Conservation (phyloP, 1,139 yeast genomes). For the Sugiyamaella novakii region DNA sequence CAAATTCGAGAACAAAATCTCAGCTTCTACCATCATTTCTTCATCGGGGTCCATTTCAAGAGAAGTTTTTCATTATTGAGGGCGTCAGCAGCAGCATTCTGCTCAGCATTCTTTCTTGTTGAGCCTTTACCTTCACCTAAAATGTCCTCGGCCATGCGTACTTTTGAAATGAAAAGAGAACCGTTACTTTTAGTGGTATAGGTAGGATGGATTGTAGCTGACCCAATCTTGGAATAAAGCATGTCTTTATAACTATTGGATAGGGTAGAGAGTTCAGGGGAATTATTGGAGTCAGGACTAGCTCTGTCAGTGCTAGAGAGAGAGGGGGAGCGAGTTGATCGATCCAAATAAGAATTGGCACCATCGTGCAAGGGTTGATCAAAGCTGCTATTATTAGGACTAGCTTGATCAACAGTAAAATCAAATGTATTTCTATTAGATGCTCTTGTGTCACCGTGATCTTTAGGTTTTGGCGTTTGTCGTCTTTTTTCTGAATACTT, state of each 20-base stretch:
- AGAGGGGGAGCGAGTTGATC: too few relatives aligned
- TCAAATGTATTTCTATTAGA: too few relatives aligned
- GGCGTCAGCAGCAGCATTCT: constrained; percentile 30
- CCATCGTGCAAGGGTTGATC: too few relatives aligned
- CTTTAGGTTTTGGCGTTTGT: constrained; percentile 53
- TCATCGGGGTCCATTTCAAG: constrained; percentile 11
- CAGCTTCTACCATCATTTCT: too few relatives aligned
- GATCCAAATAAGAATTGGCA: too few relatives aligned
- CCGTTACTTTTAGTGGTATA: constrained; percentile 43
- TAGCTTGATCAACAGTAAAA: not conserved
- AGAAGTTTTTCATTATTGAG: constrained; percentile 22
- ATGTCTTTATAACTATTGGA: constrained; percentile 52
- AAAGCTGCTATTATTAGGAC: not conserved
- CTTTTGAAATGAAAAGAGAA: constrained; percentile 21
- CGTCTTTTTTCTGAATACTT: constrained; percentile 64
- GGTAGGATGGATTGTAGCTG: constrained; percentile 65
- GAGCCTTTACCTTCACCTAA: constrained; percentile 30
- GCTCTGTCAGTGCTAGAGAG: too few relatives aligned
- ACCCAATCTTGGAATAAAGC: constrained; percentile 77
- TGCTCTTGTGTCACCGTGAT: constrained; percentile 20
- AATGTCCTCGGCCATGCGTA: constrained; percentile 24
- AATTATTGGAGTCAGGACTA: not conserved
- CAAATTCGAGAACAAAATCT: too few relatives aligned
- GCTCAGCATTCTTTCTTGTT: constrained; percentile 31
- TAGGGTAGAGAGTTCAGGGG: not conserved